phyloP scores from a whole-genome alignment of 805 yeast species.

The Kuraishia cidri region DNA sequence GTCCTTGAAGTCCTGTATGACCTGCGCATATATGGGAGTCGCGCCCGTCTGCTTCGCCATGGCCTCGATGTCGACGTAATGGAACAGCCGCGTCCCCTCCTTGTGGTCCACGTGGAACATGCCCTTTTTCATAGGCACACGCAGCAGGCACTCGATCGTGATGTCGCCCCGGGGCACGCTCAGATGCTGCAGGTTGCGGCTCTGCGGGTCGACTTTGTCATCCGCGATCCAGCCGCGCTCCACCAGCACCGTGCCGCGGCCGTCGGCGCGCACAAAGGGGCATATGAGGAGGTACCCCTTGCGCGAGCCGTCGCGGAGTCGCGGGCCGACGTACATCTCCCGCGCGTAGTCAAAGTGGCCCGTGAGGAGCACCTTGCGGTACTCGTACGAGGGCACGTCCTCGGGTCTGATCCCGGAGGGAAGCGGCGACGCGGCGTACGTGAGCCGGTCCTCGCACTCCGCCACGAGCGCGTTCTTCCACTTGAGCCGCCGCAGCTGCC shows the following conservation, averaged over 20 bases:
- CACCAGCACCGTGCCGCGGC: slow-evolving; percentile 70
- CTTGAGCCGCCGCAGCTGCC: slow-evolving; percentile 80
- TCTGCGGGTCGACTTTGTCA: slow-evolving; percentile 47
- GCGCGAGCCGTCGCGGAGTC: slow-evolving; percentile 56
- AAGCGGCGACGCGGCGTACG: slow-evolving; percentile 61
- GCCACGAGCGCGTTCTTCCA: slow-evolving; percentile 89
- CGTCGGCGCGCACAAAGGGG: slow-evolving; percentile 69
- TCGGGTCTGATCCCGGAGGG: slow-evolving; percentile 62
- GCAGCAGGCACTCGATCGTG: slow-evolving; percentile 63
- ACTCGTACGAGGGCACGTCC: slow-evolving; percentile 68
- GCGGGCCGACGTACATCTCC: slow-evolving; percentile 90
- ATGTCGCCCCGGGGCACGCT: slow-evolving; percentile 70
- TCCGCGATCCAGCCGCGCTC: slow-evolving; percentile 91
- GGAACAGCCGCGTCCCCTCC: slow-evolving; percentile 58
- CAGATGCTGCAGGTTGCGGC: slow-evolving; percentile 52
- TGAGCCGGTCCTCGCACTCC: slow-evolving; percentile 71
- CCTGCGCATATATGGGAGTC: slow-evolving; percentile 71
- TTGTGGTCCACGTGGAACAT: slow-evolving; percentile 63
- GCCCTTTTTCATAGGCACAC: slow-evolving; percentile 58
- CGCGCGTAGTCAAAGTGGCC: slow-evolving; percentile 80
- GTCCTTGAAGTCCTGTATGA: slow-evolving; percentile 56
- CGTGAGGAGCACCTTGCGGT: slow-evolving; percentile 63
- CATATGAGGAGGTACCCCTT: slow-evolving; percentile 76
- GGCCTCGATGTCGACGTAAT: slow-evolving; percentile 70
- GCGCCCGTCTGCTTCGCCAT: slow-evolving; percentile 67